Evolutionary conservation across 2,329 filamentous ascomycete species (phyloP).

Genomic region (Alternaria conjuncta): DNA sequence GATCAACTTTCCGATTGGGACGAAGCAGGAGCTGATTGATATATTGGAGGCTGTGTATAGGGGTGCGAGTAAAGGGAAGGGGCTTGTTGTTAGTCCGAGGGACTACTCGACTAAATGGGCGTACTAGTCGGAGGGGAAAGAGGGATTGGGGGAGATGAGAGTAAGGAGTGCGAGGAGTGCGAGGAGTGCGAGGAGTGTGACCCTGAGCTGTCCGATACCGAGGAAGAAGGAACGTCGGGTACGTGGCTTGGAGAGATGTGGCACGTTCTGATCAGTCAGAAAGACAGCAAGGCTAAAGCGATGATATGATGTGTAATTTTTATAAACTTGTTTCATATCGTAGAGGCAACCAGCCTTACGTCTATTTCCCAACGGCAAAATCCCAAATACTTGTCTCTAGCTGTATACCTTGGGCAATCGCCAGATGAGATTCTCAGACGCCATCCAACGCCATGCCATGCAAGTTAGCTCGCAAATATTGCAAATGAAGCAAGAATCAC

Average conservation of each 20-base stretch:
- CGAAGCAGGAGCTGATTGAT: slow-evolving; percentile 96
- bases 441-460: slow-evolving; percentile 16
- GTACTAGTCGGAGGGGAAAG: slow-evolving; percentile 14
- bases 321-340: background rate
- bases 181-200: background rate
- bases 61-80: slow-evolving; percentile 92
- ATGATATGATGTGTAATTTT: background rate
- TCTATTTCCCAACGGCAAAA: background rate
- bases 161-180: background rate
- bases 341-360: background rate
- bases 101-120: slow-evolving; percentile 72
- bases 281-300: background rate
- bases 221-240: background rate
- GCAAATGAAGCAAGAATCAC: slow-evolving; percentile 4
- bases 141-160: background rate
- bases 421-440: background rate
- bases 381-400: background rate
- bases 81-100: slow-evolving; percentile 93
- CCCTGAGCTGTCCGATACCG: background rate
- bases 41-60: slow-evolving; percentile 97
- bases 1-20: slow-evolving; percentile 88
- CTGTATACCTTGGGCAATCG: background rate
- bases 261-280: background rate
- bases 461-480: background rate
- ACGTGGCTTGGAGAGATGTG: background rate